These are phyloP conservation scores for Pycnococcus provasolii DNA, from an alignment of 139 green algal species.

Conservation along the genomic window DNA sequence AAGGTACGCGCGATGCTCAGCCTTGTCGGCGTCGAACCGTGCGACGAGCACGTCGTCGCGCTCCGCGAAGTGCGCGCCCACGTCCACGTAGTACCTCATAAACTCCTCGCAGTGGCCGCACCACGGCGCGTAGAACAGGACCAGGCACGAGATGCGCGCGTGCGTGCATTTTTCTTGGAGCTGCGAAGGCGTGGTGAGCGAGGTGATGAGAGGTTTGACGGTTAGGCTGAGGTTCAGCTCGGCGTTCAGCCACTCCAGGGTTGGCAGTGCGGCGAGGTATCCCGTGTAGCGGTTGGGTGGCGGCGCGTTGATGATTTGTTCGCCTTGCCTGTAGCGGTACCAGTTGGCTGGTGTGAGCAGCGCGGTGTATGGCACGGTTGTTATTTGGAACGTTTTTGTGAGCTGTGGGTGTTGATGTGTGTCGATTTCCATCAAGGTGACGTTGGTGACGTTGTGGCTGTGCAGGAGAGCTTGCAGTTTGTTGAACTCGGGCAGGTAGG, in stretches of 20 bases:
- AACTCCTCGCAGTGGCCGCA: slow-evolving; percentile 21
- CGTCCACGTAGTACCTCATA: not conserved
- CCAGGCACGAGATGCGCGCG: not conserved
- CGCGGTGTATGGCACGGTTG: not conserved
- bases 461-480: not conserved
- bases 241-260: slow-evolving; percentile 6
- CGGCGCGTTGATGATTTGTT: not conserved
- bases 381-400: not conserved
- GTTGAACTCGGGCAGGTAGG: not conserved
- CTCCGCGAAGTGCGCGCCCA: slow-evolving; percentile 9
- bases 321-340: not conserved
- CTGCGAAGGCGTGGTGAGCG: not conserved
- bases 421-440: not conserved
- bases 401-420: not conserved
- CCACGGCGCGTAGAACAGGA: slow-evolving; percentile 19
- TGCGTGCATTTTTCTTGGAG: not conserved
- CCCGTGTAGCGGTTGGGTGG: not conserved
- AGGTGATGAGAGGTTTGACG: not conserved
- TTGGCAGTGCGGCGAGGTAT: not conserved
- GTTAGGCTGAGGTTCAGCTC: not conserved
- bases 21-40: slow-evolving; percentile 8
- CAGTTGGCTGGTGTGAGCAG: not conserved
- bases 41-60: slow-evolving; percentile 11
- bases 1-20: not conserved
- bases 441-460: not conserved